Base-by-base conservation (phyloP, 2,329 filamentous ascomycete species). In the Daldinia sp. region DNA sequence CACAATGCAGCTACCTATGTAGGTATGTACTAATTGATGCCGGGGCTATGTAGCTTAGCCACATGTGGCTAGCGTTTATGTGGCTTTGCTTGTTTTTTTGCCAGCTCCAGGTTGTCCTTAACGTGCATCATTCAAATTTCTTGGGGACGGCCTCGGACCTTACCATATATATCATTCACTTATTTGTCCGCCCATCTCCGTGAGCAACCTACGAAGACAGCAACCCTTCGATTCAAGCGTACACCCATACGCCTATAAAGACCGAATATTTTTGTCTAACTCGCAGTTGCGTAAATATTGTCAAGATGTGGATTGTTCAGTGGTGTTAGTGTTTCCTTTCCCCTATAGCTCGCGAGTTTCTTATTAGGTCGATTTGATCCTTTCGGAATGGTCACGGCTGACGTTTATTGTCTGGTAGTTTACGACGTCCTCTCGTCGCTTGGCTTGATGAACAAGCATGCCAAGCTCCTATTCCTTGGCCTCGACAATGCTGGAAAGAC, bases 401-500 rank as follows among this genome's bases (percentile, higher is more conserved):
- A 76, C 73, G 61, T 63, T 60, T 54, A 69, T 57, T 58, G 48
- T 56, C 35, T 44, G 10, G 80, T 74, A 93, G 93, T 97, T 84
- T 97, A 93, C 88, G 93, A 97, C 85, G 85, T 97, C 76, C 89
- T 97, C 78, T 92, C 94, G 77, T 93, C 90, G 73, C 88, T 97
- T 72, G 94, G 94, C 76, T 87, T 97, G 78, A 86, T 95, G 74
- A 97, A 97, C 89, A 97, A 97, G 88, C 93, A 97, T 82, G 94
- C 93, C 78, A 97, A 97, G 88, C 89, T 97, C 67, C 88, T 97
- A 66, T 97, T 97, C 85, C 89, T 97, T 72, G 94, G 94, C 75
- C 90, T 97, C 70, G 94, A 97, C 81, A 97, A 97, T 84, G 94
- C 94, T 58, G 94, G 94, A 83, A 97, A 97, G 87, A 97, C 94